Evolutionary conservation across 2,329 filamentous ascomycete genomes (phyloP).

Genomic region (Sporothrix dimorphospora): DNA sequence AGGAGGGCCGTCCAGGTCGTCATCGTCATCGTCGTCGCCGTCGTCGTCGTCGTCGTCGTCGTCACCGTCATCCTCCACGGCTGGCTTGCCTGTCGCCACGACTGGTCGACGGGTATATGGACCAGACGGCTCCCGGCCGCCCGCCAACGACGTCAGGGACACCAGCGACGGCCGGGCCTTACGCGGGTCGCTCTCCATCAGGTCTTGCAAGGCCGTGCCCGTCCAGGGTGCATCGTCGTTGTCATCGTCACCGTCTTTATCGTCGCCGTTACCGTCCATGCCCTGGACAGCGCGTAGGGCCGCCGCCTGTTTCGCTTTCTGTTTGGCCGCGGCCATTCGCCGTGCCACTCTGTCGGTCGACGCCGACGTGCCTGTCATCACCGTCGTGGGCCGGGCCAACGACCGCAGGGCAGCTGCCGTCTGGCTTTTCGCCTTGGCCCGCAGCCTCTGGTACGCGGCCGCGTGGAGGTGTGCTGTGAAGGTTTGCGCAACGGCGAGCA

Average conservation of each 20-base stretch:
- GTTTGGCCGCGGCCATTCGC: conserved; percentile 44
- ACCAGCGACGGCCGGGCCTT: conserved; percentile 35
- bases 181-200: conserved; percentile 47
- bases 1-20: conserved; percentile 31
- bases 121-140: too few relatives aligned
- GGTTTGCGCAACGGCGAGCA: conserved; percentile 65
- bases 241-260: conserved; percentile 39
- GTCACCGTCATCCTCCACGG: background rate
- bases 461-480: conserved; percentile 78
- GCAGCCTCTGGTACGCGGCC: conserved; percentile 73
- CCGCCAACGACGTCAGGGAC: conserved; percentile 5
- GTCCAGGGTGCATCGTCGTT: conserved; percentile 40
- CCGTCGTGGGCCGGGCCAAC: conserved; percentile 57
- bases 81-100: background rate
- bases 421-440: conserved; percentile 40
- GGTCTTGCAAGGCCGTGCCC: conserved; percentile 46
- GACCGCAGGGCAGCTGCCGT: conserved; percentile 56
- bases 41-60: background rate
- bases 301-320: conserved; percentile 44
- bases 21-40: conserved; percentile 25
- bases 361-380: conserved; percentile 32
- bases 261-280: background rate
- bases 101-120: too few relatives aligned
- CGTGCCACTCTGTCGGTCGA: conserved; percentile 40
- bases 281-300: conserved; percentile 32